A percentile compares a stretch with the other conserved stretches of the same genome.
Conservation (phyloP, 257 asterid species). For the Cynanchum wilfordii region DNA sequence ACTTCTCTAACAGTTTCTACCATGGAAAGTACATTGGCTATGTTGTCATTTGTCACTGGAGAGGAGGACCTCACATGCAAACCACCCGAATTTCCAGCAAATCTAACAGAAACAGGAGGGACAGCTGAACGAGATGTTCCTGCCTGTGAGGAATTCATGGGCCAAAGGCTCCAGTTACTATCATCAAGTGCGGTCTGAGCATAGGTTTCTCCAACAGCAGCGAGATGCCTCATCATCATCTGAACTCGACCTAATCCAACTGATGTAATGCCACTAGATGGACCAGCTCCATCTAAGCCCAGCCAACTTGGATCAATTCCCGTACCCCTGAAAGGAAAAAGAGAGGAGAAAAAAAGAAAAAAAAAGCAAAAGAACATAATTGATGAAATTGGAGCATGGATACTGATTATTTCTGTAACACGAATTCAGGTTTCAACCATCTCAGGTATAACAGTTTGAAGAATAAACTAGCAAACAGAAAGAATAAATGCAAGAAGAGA, state of each 20-base stretch:
- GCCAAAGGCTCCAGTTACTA: slow-evolving; percentile 64
- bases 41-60: slow-evolving; percentile 33
- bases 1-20: slow-evolving; percentile 80
- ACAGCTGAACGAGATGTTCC: slow-evolving; percentile 50
- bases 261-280: slow-evolving; percentile 38
- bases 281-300: slow-evolving; percentile 71
- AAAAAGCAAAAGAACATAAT: background rate
- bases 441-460: background rate
- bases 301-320: slow-evolving; percentile 66
- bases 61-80: slow-evolving; percentile 44
- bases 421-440: background rate
- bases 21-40: slow-evolving; percentile 58
- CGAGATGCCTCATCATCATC: slow-evolving; percentile 89
- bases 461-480: background rate
- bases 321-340: slow-evolving; percentile 35
- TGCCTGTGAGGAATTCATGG: slow-evolving; percentile 62
- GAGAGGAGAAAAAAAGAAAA: slow-evolving; percentile 4
- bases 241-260: slow-evolving; percentile 69
- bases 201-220: slow-evolving; percentile 85
- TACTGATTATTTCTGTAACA: background rate
- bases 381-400: background rate
- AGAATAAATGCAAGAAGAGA: background rate
- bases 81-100: slow-evolving; percentile 41
- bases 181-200: slow-evolving; percentile 76
- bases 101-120: slow-evolving; percentile 36